Conservation (phyloP, 192 early-diverging fungal species). For the Cladochytrium replicatum region DNA sequence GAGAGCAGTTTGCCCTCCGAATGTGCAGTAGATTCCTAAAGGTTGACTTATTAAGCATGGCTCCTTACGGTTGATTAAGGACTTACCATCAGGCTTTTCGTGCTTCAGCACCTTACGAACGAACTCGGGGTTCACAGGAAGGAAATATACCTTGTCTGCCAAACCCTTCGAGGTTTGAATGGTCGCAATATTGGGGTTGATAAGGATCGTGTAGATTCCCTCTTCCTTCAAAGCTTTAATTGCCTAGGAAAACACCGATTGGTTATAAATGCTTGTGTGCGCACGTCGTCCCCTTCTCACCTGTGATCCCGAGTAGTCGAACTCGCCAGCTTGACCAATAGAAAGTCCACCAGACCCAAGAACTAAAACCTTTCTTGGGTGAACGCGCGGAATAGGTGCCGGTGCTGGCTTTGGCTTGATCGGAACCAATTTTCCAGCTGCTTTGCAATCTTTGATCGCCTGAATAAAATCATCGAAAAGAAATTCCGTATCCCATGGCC, state of each 20-base stretch:
- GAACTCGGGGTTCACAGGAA: slow-evolving; percentile 90
- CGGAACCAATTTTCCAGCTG: slow-evolving; percentile 60
- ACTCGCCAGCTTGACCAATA: slow-evolving; percentile 98
- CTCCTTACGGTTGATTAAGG: background rate
- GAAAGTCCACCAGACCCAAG: slow-evolving; percentile 94
- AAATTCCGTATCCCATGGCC: slow-evolving; percentile 94
- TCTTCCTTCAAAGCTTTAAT: slow-evolving; percentile 99
- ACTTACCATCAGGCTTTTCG: slow-evolving; percentile 85
- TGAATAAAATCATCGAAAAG: slow-evolving; percentile 93
- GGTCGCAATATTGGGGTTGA: slow-evolving; percentile 99
- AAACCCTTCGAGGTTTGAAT: slow-evolving; percentile 97
- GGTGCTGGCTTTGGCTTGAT: slow-evolving; percentile 49
- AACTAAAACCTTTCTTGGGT: slow-evolving; percentile 85
- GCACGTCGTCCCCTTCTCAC: too few species aligned
- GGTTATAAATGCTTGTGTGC: too few species aligned
- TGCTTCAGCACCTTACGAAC: slow-evolving; percentile 91
- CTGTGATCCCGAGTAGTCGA: slow-evolving; percentile 94
- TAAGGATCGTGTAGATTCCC: slow-evolving; percentile 91
- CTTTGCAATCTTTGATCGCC: slow-evolving; percentile 55
- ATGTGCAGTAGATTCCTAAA: slow-evolving; percentile 82
- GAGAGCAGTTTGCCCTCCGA: slow-evolving; percentile 98
- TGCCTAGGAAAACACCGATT: slow-evolving; percentile 44
- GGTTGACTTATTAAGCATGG: background rate
- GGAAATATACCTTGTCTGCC: slow-evolving; percentile 96
- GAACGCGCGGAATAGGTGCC: slow-evolving; percentile 35